Evolutionary conservation across 352 stramenopile genomes (phyloP), one percentile per base, ranked within the genome.

Genomic region (Globisporangium sylvaticum): DNA sequence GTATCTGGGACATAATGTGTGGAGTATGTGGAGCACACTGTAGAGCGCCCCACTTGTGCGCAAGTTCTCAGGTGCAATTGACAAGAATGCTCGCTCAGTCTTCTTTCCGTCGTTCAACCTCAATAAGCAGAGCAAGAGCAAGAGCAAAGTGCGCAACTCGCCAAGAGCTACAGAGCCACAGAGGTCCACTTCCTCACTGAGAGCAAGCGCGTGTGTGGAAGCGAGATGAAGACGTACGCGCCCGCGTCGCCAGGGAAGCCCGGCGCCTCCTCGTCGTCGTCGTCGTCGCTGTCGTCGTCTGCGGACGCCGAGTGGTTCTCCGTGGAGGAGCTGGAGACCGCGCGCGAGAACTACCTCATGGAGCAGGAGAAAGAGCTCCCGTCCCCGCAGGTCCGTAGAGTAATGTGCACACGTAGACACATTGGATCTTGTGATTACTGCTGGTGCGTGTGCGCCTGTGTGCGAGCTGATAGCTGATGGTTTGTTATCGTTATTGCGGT

Each of bases 351-450:
- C 54, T 94, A 94, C 70, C 70, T 94, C 46, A 73, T 84, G 63
- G 85, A 90, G 59, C 85, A 94, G 65, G 80, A 94, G 73, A 84
- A 88, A 67, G 80, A 92, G 60, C 72, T 81, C 60, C 83, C 85
- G 64, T 86, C 82, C 31, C 76, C 72, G 54, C 71, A 86, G 79
- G 83, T 89, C 60, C 1, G 54, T 58, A 2, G 2, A 20, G 50
- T 29, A 31, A 9, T 32, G 20, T 58, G 37, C 15, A 0, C 39
- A 34, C 14, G 25, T 27, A 15, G 3, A 29, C 3, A 12, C 34
- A 64, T n/a, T 32, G 22, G 31, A 32, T 54, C 7, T 64, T 56
- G 14, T 34, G 48, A 2, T 56, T 32, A n/a, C 8, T 59, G 4
- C 20, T 31, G 18, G 55, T 48, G 12, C 25, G 9, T 55, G 39